Evolutionary conservation across 345 rosid species (phyloP).

Genomic region (Atalantia buxifolia): DNA sequence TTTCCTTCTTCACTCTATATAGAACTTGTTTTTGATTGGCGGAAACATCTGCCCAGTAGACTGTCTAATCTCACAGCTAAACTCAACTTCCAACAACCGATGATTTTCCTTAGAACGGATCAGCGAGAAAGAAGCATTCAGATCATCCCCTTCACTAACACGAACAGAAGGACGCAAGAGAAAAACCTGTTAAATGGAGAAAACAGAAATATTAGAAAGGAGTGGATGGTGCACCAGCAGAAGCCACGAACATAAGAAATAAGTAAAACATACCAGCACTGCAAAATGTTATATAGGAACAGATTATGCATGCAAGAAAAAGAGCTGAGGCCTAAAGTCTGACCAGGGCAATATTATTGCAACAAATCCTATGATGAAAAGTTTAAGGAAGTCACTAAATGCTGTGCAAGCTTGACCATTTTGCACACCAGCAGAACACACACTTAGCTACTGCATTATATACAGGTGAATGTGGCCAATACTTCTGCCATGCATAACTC

Average conservation of each 20-base stretch:
- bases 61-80: conserved; percentile 54
- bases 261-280: not conserved
- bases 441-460: not conserved
- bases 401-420: not conserved
- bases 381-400: not conserved
- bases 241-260: not conserved
- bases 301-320: not conserved
- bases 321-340: not conserved
- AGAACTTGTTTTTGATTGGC: conserved; percentile 54
- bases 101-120: conserved; percentile 83
- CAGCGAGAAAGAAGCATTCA: conserved; percentile 69
- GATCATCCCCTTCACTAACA: conserved; percentile 52
- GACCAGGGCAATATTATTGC: not conserved
- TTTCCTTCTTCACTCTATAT: conserved; percentile 60
- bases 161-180: conserved; percentile 48
- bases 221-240: not conserved
- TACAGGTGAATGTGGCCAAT: not conserved
- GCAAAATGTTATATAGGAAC: not conserved
- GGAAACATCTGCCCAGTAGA: conserved; percentile 49
- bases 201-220: not conserved
- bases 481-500: not conserved
- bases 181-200: conserved; percentile 58
- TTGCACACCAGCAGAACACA: not conserved
- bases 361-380: not conserved
- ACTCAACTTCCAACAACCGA: conserved; percentile 81